Conservation (phyloP, 345 rosid genomes). For the Ceriops zippeliana region DNA sequence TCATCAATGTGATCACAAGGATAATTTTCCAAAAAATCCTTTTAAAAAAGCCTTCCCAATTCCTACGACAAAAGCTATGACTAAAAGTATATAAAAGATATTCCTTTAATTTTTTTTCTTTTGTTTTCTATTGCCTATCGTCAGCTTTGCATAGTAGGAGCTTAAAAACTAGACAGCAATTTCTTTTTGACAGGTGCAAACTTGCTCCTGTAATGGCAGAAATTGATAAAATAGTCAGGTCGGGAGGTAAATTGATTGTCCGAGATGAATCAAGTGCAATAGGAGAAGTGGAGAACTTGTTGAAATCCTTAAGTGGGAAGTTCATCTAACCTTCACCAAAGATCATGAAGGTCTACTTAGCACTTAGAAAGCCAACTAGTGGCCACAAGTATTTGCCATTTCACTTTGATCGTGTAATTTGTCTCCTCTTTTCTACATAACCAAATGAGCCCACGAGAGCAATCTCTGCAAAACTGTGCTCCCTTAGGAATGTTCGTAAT, state of each 20-base stretch:
- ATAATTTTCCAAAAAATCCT: no score
- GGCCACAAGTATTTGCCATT: slow-evolving; percentile 51
- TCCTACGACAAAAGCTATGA: no score
- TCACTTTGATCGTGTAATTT: slow-evolving; percentile 28
- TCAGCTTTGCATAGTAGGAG: no score
- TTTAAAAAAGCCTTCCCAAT: no score
- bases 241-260: slow-evolving; percentile 82
- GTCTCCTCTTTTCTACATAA: not conserved
- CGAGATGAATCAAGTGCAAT: slow-evolving; percentile 64
- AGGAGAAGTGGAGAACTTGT: slow-evolving; percentile 69
- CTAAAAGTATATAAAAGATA: no score
- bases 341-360: slow-evolving; percentile 81
- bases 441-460: not conserved
- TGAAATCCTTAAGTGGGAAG: slow-evolving; percentile 89
- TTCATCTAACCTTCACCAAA: slow-evolving; percentile 67
- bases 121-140: no score
- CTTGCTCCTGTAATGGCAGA: slow-evolving; percentile 88
- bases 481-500: not conserved
- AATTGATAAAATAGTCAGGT: slow-evolving; percentile 62
- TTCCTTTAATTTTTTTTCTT: no score
- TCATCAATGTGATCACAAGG: no score
- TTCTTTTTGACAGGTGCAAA: no score
- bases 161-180: no score
- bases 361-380: slow-evolving; percentile 93
- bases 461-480: not conserved